Evolutionary conservation across 2,329 filamentous ascomycete species (phyloP).

Genomic region (Aspergillus sp.): DNA sequence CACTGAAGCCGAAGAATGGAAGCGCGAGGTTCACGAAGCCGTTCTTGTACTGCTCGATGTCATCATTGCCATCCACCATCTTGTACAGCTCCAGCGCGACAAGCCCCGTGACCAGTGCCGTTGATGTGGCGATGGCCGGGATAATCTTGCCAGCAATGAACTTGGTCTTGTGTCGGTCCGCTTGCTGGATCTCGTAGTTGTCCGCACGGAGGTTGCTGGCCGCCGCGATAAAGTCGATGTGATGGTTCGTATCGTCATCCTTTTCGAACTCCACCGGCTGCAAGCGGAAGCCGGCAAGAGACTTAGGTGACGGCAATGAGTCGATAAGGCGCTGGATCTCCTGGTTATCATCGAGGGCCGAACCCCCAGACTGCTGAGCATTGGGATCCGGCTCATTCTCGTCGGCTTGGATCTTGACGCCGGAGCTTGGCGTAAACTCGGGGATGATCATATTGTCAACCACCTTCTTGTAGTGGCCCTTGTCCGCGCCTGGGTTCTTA

Average conservation of each 20-base stretch:
- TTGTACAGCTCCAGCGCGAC: slow-evolving; percentile 93
- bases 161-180: slow-evolving; percentile 96
- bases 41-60: slow-evolving; percentile 98
- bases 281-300: slow-evolving; percentile 78
- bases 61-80: slow-evolving; percentile 89
- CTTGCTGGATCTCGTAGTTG: slow-evolving; percentile 93
- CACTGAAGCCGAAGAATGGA: slow-evolving; percentile 96
- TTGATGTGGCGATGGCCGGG: slow-evolving; percentile 94
- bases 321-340: slow-evolving; percentile 64
- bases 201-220: slow-evolving; percentile 92
- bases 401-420: slow-evolving; percentile 92
- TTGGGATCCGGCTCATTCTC: slow-evolving; percentile 94
- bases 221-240: slow-evolving; percentile 98
- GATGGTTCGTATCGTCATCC: slow-evolving; percentile 93
- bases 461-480: slow-evolving; percentile 65
- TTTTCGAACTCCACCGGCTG: slow-evolving; percentile 95
- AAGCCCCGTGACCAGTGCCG: slow-evolving; percentile 85
- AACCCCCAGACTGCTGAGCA: slow-evolving; percentile 44
- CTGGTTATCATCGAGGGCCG: slow-evolving; percentile 60
- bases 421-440: slow-evolving; percentile 82
- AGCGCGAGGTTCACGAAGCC: slow-evolving; percentile 94
- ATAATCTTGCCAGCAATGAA: slow-evolving; percentile 99
- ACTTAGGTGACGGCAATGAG: slow-evolving; percentile 67
- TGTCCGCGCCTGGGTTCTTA: slow-evolving; percentile 65
- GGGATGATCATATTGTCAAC: slow-evolving; percentile 90